Conservation (phyloP, 257 asterid species). For the Mitragyna speciosa region DNA sequence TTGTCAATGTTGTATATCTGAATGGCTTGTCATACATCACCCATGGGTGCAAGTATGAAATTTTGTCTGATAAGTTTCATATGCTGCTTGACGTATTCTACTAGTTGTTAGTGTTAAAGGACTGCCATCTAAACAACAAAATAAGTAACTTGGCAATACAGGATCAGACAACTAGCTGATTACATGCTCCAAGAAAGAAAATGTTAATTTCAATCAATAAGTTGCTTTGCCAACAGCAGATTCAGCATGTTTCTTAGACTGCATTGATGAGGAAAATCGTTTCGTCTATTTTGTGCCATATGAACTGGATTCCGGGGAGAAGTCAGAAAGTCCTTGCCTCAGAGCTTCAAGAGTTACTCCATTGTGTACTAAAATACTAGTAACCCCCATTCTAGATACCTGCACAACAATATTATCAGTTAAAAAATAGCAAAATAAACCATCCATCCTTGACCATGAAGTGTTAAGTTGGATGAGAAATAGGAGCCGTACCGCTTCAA, state of each 20-base stretch:
- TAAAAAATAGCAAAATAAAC: not conserved
- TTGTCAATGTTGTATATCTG: not conserved
- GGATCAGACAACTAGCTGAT: not conserved
- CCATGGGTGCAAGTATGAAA: not conserved
- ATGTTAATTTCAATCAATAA: not conserved
- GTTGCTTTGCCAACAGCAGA: not conserved
- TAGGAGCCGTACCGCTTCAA: constrained; percentile 14
- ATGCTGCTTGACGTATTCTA: not conserved
- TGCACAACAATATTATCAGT: constrained; percentile 6
- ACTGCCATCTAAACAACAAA: not conserved
- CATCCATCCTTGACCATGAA: not conserved
- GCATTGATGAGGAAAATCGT: not conserved
- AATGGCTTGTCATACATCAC: not conserved
- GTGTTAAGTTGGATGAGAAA: not conserved
- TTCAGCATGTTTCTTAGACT: no score
- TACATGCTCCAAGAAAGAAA: not conserved
- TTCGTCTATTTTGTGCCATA: constrained; percentile 1
- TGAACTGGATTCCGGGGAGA: constrained; percentile 28
- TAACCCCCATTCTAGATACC: constrained; percentile 42
- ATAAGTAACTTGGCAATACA: no score
- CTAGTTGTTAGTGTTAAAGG: not conserved
- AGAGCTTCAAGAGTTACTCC: constrained; percentile 38
- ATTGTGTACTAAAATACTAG: constrained; percentile 29
- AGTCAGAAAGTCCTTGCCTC: constrained; percentile 31
- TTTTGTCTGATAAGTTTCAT: no score